Evolutionary conservation across 169 alveolate species (phyloP).

Genomic region (Besnoitia besnoiti): DNA sequence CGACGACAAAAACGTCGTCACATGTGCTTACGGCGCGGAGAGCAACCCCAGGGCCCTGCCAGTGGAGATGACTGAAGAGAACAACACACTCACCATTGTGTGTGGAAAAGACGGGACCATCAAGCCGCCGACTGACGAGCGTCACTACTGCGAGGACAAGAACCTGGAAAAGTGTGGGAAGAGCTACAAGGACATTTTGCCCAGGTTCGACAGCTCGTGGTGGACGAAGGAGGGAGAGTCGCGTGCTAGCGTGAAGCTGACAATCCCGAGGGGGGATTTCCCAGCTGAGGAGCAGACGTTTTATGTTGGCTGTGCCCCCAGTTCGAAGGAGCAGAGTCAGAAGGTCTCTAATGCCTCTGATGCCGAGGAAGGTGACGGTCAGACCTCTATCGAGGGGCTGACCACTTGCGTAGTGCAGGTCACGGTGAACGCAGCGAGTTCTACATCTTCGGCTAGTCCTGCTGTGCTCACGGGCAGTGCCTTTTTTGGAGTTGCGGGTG

Average conservation of each 20-base stretch:
- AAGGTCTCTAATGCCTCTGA: too few species aligned
- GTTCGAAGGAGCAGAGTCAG: neutral
- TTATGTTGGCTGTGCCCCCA: neutral
- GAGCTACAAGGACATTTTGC: neutral
- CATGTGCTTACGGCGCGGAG: neutral
- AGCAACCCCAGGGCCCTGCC: neutral
- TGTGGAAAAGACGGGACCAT: neutral
- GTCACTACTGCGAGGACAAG: neutral
- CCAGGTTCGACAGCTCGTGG: neutral
- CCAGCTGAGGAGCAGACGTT: neutral
- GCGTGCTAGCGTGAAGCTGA: neutral
- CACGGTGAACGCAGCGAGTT: neutral
- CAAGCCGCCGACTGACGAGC: neutral
- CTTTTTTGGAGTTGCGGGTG: too few species aligned
- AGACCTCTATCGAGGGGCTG: neutral
- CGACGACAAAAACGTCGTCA: neutral
- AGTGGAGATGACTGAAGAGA: conserved; percentile 2
- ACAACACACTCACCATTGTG: neutral
- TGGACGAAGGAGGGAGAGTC: neutral
- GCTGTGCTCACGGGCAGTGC: too few species aligned
- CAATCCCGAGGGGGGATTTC: neutral
- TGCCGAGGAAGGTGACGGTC: neutral
- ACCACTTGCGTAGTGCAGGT: neutral
- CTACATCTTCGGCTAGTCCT: neutral
- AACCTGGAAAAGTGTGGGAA: neutral